Evolutionary conservation across 139 green algal genomes (phyloP).

Genomic region (Chlorella sp.): DNA sequence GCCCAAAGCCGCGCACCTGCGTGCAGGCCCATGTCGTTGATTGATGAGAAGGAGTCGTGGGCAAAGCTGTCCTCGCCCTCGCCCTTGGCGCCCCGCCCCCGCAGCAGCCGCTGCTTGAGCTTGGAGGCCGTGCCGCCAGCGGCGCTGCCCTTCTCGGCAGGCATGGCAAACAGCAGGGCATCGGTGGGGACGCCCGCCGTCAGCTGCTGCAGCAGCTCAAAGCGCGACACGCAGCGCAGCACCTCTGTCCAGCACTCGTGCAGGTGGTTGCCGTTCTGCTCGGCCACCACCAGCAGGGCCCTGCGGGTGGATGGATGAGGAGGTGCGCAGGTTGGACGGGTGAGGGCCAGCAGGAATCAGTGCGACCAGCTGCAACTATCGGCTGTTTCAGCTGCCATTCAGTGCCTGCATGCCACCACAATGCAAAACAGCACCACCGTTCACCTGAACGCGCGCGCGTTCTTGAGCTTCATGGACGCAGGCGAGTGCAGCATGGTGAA

Average conservation of each 20-base stretch:
- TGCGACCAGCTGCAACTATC: neutral
- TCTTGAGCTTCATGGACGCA: constrained; percentile 84
- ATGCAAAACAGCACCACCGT: too few relatives aligned
- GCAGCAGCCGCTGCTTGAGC: constrained; percentile 37
- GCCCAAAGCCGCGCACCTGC: constrained; percentile 38
- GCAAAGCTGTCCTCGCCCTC: neutral
- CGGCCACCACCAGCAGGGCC: constrained; percentile 78
- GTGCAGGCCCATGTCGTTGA: constrained; percentile 62
- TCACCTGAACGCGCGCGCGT: constrained; percentile 81
- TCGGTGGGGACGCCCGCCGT: constrained; percentile 87
- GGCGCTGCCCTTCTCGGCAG: constrained; percentile 4
- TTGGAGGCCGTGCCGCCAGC: constrained; percentile 19
- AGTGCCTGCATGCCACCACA: too few relatives aligned
- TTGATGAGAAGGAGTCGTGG: constrained; percentile 26
- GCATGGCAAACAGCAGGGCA: constrained; percentile 80
- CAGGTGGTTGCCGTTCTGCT: constrained; percentile 82
- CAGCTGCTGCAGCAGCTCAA: constrained; percentile 93
- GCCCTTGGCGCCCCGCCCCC: constrained; percentile 11
- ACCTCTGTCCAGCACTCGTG: constrained; percentile 89
- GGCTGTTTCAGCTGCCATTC: neutral
- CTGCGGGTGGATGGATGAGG: constrained; percentile 33
- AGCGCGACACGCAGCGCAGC: constrained; percentile 92
- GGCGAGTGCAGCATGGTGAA: constrained; percentile 79
- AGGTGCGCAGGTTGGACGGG: neutral
- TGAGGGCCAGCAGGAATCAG: too few relatives aligned